Evolutionary conservation across 1,284 basidiomycete species (phyloP).

Genomic region (Ustilago curta): DNA sequence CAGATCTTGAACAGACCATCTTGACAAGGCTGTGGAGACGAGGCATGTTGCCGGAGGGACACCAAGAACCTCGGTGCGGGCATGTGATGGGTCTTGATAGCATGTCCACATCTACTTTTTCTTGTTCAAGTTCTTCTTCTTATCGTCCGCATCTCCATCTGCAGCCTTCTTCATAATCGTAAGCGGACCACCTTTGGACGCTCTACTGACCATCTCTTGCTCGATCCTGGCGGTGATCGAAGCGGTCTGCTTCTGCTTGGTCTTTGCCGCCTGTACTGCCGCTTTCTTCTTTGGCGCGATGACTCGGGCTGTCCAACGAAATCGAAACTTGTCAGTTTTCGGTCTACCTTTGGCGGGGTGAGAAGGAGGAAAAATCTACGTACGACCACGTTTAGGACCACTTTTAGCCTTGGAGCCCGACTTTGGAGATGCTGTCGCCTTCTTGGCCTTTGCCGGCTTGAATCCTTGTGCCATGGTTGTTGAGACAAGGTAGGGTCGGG

Average conservation of each 20-base stretch:
- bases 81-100: background rate
- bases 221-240: conserved; percentile 53
- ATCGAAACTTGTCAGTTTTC: background rate
- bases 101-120: conserved; percentile 18
- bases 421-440: conserved; percentile 32
- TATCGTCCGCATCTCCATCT: conserved; percentile 77
- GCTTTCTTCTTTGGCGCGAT: conserved; percentile 54
- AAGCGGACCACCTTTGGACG: conserved; percentile 51
- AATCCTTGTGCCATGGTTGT: conserved; percentile 56
- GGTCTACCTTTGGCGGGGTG: background rate
- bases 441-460: conserved; percentile 53
- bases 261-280: conserved; percentile 44
- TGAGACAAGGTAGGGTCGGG: background rate
- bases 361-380: conserved; percentile 13
- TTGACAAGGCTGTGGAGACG: no score
- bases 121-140: conserved; percentile 53
- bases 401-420: conserved; percentile 38
- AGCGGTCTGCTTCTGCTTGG: conserved; percentile 50
- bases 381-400: conserved; percentile 56
- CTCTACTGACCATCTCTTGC: conserved; percentile 55
- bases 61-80: background rate
- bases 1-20: no score
- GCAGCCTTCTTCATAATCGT: conserved; percentile 94
- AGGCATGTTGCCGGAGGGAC: no score
- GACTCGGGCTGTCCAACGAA: conserved; percentile 37